Evolutionary conservation across 495 filamentous ascomycete species (phyloP).

Genomic region (Mytilinidion resinicola): DNA sequence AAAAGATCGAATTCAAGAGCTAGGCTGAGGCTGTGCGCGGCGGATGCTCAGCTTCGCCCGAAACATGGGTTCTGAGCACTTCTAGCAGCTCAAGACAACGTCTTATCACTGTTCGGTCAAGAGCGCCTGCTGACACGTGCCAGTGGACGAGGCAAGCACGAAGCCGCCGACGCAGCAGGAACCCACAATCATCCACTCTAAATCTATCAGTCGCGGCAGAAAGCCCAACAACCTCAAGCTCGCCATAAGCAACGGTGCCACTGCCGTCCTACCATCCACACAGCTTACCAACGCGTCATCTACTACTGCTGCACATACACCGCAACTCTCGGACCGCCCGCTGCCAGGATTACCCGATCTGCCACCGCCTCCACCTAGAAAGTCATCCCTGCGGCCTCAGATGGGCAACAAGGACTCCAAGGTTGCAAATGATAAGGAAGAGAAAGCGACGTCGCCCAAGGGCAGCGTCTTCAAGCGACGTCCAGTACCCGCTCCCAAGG

Average conservation of each 20-base stretch:
- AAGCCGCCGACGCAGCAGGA: constrained; percentile 5
- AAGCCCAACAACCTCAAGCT: constrained; percentile 26
- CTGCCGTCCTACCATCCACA: constrained; percentile 17
- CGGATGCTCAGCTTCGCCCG: too few species aligned
- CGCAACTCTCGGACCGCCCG: constrained; percentile 6
- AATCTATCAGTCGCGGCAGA: constrained; percentile 17
- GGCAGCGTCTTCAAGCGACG: constrained; percentile 6
- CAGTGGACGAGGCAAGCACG: background rate
- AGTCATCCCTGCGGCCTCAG: constrained; percentile 12
- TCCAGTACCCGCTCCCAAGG: background rate
- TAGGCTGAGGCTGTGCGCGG: too few species aligned
- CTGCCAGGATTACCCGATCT: constrained; percentile 3
- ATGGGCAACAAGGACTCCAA: constrained; percentile 16
- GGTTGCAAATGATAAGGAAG: background rate
- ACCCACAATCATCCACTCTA: constrained; percentile 16
- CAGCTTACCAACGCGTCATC: background rate
- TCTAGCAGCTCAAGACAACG: too few species aligned
- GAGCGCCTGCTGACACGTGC: background rate
- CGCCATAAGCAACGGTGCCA: constrained; percentile 24
- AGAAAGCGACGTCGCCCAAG: constrained; percentile 3
- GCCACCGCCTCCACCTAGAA: constrained; percentile 23
- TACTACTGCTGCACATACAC: background rate
- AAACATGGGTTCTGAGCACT: too few species aligned
- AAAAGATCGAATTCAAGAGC: background rate
- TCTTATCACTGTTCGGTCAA: too few species aligned